A percentile compares a stretch with the other conserved stretches of the same genome.
These are phyloP conservation scores for Boeremia exigua DNA, from an alignment of 2,329 filamentous ascomycete genomes.

Conservation along the genomic window DNA sequence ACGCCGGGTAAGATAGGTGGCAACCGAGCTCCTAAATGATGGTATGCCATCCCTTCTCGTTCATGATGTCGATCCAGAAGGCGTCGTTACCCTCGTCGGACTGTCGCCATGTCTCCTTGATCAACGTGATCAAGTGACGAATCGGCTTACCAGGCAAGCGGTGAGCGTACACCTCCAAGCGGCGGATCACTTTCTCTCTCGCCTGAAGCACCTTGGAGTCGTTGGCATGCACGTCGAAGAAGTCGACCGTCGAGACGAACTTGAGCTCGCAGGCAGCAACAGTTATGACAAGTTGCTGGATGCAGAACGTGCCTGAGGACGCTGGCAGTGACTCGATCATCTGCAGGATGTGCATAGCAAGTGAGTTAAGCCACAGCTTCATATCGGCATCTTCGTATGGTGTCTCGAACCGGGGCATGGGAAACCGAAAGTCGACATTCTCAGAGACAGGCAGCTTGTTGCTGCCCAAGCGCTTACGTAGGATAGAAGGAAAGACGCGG, in stretches of 20 bases:
- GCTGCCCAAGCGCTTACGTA: constrained; percentile 52
- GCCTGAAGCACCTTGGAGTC: constrained; percentile 53
- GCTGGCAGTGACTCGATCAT: constrained; percentile 58
- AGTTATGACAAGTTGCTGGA: constrained; percentile 61
- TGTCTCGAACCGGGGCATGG: constrained; percentile 42
- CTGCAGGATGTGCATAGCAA: constrained; percentile 58
- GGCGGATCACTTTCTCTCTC: constrained; percentile 57
- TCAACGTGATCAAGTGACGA: constrained; percentile 56
- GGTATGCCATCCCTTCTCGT: constrained; percentile 63
- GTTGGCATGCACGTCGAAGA: constrained; percentile 50
- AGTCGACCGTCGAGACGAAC: constrained; percentile 48
- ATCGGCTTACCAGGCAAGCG: constrained; percentile 60
- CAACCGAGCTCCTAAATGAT: constrained; percentile 54
- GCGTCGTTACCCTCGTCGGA: constrained; percentile 58
- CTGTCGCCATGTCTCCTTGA: constrained; percentile 60
- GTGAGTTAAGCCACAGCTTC: constrained; percentile 56
- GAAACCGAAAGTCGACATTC: constrained; percentile 39
- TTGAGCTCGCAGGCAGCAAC: constrained; percentile 59
- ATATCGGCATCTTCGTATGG: constrained; percentile 42
- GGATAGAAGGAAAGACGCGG: constrained; percentile 59
- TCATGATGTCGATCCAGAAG: constrained; percentile 65
- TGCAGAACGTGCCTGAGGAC: constrained; percentile 60
- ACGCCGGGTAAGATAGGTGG: not conserved
- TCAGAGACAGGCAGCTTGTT: constrained; percentile 30
- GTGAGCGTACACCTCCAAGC: constrained; percentile 54